Evolutionary conservation across 75 land plant genomes (phyloP).

Genomic region (Azolla pinnata): DNA sequence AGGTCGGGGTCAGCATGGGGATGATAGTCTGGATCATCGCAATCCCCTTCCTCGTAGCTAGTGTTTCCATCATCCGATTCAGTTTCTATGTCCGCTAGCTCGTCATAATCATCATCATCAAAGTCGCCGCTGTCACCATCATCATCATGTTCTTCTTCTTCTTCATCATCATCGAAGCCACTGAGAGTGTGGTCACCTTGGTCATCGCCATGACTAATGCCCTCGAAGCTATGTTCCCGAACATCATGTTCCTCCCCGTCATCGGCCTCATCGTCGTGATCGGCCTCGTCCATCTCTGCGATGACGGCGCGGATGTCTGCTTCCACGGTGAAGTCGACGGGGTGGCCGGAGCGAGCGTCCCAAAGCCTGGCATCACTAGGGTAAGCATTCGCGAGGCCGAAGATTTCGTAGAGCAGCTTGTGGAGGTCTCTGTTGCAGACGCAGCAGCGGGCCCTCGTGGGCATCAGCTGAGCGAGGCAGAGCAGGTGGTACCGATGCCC

Average conservation of each 20-base stretch:
- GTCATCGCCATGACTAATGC: background rate
- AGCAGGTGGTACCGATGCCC: background rate
- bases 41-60: background rate
- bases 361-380: constrained; percentile 4
- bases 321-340: constrained; percentile 5
- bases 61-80: background rate
- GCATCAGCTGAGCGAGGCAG: constrained; percentile 7
- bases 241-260: background rate
- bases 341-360: constrained; percentile 3
- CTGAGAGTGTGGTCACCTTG: background rate
- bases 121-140: background rate
- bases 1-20: too few relatives aligned
- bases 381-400: background rate
- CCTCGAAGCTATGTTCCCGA: background rate
- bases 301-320: constrained; percentile 4
- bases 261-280: background rate
- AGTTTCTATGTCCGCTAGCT: too few relatives aligned
- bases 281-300: background rate
- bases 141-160: background rate
- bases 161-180: background rate
- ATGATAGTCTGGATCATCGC: too few relatives aligned
- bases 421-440: constrained; percentile 3
- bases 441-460: background rate
- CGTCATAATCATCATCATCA: background rate
- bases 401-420: constrained; percentile 6